Base-by-base conservation (phyloP, 371 early-diverging fungal species). In the Synchytrium microbalum region DNA sequence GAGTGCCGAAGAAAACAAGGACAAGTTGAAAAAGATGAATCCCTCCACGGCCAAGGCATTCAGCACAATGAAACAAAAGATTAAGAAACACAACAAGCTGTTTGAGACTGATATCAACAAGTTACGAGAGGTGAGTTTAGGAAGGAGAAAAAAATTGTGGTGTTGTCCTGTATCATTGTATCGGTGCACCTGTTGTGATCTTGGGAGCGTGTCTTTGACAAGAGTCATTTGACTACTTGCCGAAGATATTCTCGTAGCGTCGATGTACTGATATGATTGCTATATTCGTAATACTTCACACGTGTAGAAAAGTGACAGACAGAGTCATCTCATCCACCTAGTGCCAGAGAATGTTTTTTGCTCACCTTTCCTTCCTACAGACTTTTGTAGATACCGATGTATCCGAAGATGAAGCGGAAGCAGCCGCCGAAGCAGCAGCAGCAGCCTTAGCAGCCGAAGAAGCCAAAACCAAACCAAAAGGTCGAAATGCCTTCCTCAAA, bases 21-120 rank as follows among this genome's bases (percentile, higher is more conserved):
- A 85, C 19, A 79, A 78, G 3, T 75, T 81, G 60, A 91, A 89
- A 79, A 93, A 91, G 83, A 88, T 91, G 84, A 91, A 85, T 71
- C 79, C 89, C 29, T 78, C 80, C 60, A 86, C 88, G 59, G 83
- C 87, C 56, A 91, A 91, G 71, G 90, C 93, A 19, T 76, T 93
- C 76, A 94, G 87, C 73, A 83, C 88, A 62, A 85, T 94, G 84
- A 92, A 90, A 82, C 92, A 92, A 73, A 92, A 91, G 75, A 67
- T 95, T 70, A 88, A 86, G 77, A 94, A 95, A 84, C 81, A 87
- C 77, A 84, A 82, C 74, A 93, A 91, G 78, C 70, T 76, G 56
- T 86, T 84, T 63, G 90, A 91, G 68, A 73, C 72, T 5, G 80
- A 84, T 61, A 83, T 96, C 52, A 79, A 82, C 56, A 83, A 79